phyloP scores from a whole-genome alignment of 148 eudicot genomes.

The Camellia granthamiana region DNA sequence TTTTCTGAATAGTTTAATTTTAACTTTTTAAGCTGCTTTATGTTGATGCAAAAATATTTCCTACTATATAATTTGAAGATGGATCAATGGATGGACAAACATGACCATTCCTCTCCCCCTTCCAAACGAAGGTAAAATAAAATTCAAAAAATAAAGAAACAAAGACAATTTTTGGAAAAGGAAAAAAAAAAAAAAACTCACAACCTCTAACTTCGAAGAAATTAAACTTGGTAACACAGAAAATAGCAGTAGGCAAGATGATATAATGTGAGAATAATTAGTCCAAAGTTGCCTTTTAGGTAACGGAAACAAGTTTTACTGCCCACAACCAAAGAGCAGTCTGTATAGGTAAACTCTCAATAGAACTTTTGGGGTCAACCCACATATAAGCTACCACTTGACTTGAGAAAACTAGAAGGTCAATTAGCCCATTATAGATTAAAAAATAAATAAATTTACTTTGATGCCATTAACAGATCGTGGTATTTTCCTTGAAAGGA shows the following conservation, averaged over 20 bases:
- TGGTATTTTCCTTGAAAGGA: constrained; percentile 94
- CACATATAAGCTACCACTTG: not conserved
- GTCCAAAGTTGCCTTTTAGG: not conserved
- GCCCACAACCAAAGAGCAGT: not conserved
- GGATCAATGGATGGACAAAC: too few relatives aligned
- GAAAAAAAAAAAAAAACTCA: not conserved
- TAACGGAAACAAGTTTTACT: not conserved
- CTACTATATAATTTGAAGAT: too few relatives aligned
- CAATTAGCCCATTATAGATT: not conserved
- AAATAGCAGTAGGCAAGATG: not conserved
- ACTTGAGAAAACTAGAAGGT: not conserved
- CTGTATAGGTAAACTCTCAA: not conserved
- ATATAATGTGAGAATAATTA: not conserved
- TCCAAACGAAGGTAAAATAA: too few relatives aligned
- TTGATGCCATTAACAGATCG: constrained; percentile 75
- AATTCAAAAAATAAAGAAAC: not conserved
- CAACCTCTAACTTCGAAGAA: not conserved
- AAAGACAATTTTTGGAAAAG: not conserved
- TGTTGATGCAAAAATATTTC: too few relatives aligned
- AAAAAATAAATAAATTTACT: constrained; percentile 29
- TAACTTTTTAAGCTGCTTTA: not conserved
- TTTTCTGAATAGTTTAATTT: not conserved
- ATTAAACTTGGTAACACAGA: not conserved
- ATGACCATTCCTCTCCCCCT: too few relatives aligned
- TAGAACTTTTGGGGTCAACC: not conserved